These are phyloP conservation scores for Collybia nuda DNA, from an alignment of 768 basidiomycete species.

Conservation along the genomic window DNA sequence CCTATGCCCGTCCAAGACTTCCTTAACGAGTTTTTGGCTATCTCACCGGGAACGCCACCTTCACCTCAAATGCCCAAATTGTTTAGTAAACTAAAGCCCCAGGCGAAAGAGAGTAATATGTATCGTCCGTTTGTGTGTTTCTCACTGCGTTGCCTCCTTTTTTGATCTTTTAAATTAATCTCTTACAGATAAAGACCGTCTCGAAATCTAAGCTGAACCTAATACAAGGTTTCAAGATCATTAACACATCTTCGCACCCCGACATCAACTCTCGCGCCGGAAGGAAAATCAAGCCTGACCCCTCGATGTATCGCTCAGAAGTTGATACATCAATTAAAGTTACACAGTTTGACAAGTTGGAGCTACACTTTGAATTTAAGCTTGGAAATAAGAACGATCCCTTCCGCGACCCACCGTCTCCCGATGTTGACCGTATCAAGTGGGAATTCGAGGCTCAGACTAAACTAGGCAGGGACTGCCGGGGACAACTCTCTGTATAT, in stretches of 20 bases:
- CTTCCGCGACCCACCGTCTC: constrained; percentile 6
- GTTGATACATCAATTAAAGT: not conserved
- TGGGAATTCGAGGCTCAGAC: not conserved
- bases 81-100: not conserved
- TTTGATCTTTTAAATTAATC: not conserved
- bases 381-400: constrained; percentile 3
- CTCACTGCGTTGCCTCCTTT: too few relatives aligned
- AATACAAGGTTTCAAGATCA: not conserved
- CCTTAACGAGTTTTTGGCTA: constrained; percentile 1
- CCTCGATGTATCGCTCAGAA: not conserved
- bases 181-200: not conserved
- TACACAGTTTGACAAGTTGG: constrained; percentile 2
- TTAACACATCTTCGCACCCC: not conserved
- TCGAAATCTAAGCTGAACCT: not conserved
- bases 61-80: not conserved
- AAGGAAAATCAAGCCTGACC: not conserved
- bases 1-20: not conserved
- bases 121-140: not conserved
- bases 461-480: not conserved
- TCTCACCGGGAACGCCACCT: not conserved
- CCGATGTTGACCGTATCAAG: not conserved
- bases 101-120: too few relatives aligned
- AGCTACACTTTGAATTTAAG: constrained; percentile 16
- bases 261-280: not conserved
- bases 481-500: constrained; percentile 22